phyloP scores from a whole-genome alignment of 2,329 filamentous ascomycete species.

The Ophiobolus disseminans region DNA sequence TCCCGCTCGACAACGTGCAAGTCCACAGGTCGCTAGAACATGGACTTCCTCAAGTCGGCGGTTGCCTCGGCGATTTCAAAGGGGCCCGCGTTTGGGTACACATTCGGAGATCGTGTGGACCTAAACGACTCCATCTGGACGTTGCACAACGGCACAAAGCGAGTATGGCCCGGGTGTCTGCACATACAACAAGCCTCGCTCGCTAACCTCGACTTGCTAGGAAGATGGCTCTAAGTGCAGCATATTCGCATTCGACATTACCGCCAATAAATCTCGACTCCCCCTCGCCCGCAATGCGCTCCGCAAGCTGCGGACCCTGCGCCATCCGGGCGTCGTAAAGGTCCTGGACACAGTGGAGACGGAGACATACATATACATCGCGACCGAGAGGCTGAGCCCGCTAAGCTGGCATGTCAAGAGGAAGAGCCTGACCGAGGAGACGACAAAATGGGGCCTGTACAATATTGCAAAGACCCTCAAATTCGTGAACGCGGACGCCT shows the following conservation, averaged over 20 bases:
- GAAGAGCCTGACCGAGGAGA: conserved; percentile 87
- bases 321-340: conserved; percentile 93
- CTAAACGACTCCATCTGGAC: conserved; percentile 94
- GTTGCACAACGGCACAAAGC: conserved; percentile 91
- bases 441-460: conserved; percentile 94
- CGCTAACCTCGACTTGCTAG: conserved; percentile 57
- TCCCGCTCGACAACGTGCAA: not conserved
- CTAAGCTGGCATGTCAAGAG: conserved; percentile 89
- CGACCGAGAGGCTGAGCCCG: conserved; percentile 87
- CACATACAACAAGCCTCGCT: not conserved
- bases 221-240: conserved; percentile 94
- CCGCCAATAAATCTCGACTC: conserved; percentile 77
- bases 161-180: conserved; percentile 62
- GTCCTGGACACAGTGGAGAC: conserved; percentile 96
- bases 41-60: conserved; percentile 98
- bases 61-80: conserved; percentile 97
- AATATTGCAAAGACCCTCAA: conserved; percentile 90
- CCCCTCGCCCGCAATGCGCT: conserved; percentile 92
- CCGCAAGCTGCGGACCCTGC: conserved; percentile 88
- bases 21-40: conserved; percentile 58
- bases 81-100: conserved; percentile 90
- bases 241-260: conserved; percentile 94
- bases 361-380: conserved; percentile 93
- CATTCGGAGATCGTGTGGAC: conserved; percentile 90
- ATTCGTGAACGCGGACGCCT: conserved; percentile 93